Base-by-base conservation (phyloP, 2,329 filamentous ascomycete species). In the Paecilomyces sp. region DNA sequence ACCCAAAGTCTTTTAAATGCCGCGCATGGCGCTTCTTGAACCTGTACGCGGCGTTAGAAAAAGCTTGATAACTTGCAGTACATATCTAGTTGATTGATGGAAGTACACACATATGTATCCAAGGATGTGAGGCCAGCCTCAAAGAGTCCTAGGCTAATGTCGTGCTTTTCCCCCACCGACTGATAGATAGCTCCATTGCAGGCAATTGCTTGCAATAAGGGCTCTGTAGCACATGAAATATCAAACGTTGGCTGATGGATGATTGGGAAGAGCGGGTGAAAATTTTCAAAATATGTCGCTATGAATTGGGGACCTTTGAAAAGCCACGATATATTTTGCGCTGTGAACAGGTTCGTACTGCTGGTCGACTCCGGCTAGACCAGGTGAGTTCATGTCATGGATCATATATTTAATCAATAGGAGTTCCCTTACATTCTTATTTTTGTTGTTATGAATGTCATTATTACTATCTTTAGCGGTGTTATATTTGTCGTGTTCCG, bases 171-270 rank as follows among this genome's bases (percentile, higher is more conserved):
- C 13, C 31, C 55, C 4, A 3, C 28, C 5, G 31, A 36, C 15
- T 56, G 55, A 36, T 36, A 56, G 55, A 56, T 36, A 18, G 28
- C 31, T 24, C 55, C 55, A 13, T 34, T 56, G n/a, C 55, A 56
- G 31, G 55, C 55, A 47, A 56, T 56, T 9, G 55, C 55, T 36
- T 56, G 55, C 6, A 56, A 12, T 47, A 56, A 28, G 9, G 55
- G 55, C 31, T 34, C 28, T 13, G n/a, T 24, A n/a, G 55, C 24
- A 18, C 13, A 11, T 36, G 55, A 8, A n/a, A 56, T 36, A 36
- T 56, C 55, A 47, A 56, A 56, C 6, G 55, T 56, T 25, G 55
- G 55, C 18, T 56, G 55, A 56, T 56, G 55, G 25, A 56, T 15
- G 12, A 36, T 24, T 18, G 55, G 55, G 6, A 56, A 18, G 11